Evolutionary conservation across 78 protist species (phyloP).

Genomic region (Cavenderia fasciculata): DNA sequence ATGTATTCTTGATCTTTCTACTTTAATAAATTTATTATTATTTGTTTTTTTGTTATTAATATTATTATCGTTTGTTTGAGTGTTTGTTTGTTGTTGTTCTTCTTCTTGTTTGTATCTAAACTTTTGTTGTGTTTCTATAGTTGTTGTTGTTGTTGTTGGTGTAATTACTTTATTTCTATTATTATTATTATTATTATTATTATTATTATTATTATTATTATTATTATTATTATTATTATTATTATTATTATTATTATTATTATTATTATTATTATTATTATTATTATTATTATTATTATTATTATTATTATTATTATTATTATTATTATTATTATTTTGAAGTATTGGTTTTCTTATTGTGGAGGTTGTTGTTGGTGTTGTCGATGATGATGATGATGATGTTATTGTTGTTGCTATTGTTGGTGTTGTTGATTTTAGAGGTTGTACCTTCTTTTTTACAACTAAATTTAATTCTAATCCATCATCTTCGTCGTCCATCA

Average conservation of each 20-base stretch:
- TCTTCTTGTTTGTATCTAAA: conserved; percentile 18
- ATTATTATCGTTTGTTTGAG: neutral
- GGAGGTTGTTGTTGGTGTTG: too few species aligned
- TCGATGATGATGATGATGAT: too few species aligned
- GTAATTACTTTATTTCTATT: conserved; percentile 19
- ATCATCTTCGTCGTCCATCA: conserved; percentile 70
- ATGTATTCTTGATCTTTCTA: conserved; percentile 4
- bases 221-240: neutral
- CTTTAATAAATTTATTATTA: neutral
- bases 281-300: conserved; percentile 14
- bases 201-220: neutral
- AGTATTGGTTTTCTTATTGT: too few species aligned
- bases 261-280: conserved; percentile 7
- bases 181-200: neutral
- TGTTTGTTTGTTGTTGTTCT: neutral
- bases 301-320: conserved; percentile 2
- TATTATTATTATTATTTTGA: neutral
- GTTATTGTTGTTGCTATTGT: too few species aligned
- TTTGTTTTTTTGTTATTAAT: neutral
- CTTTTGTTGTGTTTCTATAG: neutral
- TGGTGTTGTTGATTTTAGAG: neutral
- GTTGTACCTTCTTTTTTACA: neutral
- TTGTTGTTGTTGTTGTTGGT: conserved; percentile 20
- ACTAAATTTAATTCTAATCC: conserved; percentile 52
- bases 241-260: conserved; percentile 6